These are phyloP conservation scores for Uronychia binucleata DNA, from an alignment of 73 alveolate genomes.

Conservation along the genomic window DNA sequence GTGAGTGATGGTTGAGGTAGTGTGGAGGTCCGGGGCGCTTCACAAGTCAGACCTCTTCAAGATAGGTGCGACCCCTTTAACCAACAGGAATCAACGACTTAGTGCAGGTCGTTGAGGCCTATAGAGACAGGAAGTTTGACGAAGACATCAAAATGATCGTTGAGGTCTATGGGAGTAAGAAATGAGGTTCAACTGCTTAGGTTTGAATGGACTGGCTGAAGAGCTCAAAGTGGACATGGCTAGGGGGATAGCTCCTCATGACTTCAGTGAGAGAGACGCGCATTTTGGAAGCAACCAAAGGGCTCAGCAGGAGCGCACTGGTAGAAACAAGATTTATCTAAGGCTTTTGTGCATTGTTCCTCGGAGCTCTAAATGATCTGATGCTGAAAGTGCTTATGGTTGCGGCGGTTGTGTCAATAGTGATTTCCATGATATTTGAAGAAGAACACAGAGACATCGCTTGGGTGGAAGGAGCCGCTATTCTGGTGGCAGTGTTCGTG, in stretches of 20 bases:
- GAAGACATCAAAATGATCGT: conserved; percentile 12
- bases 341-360: conserved; percentile 60
- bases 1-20: no score
- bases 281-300: conserved; percentile 24
- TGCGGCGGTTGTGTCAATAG: conserved; percentile 62
- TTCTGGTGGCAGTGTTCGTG: conserved; percentile 68
- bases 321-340: conserved; percentile 2
- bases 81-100: conserved; percentile 4
- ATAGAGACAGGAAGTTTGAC: conserved; percentile 25
- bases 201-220: conserved; percentile 19
- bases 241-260: conserved; percentile 46
- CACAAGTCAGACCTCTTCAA: no score
- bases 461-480: conserved; percentile 83
- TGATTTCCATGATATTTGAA: conserved; percentile 47
- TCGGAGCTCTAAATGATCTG: conserved; percentile 85
- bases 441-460: conserved; percentile 57
- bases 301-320: conserved; percentile 31
- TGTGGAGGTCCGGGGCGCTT: no score
- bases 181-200: background rate
- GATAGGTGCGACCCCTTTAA: background rate
- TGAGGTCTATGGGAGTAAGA: conserved; percentile 12
- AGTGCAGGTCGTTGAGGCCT: conserved; percentile 23
- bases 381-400: conserved; percentile 85
- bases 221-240: conserved; percentile 3
- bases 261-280: conserved; percentile 59